Conservation (phyloP, 2,329 filamentous ascomycete genomes). For the Nothophaeocryptopus gaeumannii region DNA sequence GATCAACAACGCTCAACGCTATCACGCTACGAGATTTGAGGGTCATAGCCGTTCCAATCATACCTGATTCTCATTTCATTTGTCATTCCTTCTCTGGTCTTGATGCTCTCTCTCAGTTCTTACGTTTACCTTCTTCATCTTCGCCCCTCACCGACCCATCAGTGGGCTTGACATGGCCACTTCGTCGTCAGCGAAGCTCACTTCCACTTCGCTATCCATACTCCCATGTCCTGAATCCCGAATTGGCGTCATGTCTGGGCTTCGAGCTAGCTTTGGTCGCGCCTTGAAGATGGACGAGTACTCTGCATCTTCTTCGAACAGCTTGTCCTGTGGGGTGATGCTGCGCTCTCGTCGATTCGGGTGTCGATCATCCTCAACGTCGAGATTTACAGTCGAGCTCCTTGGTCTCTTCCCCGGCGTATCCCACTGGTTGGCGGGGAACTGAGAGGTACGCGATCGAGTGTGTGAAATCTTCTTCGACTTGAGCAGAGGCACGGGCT, state of each 20-base stretch:
- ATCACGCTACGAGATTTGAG: too few relatives aligned
- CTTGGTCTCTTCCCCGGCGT: constrained; percentile 44
- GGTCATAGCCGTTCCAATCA: too few relatives aligned
- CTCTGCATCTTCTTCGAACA: constrained; percentile 70
- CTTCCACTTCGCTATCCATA: constrained; percentile 2
- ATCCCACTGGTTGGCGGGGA: constrained; percentile 57
- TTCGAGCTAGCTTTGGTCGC: constrained; percentile 73
- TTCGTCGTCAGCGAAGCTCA: constrained; percentile 7
- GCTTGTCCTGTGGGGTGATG: constrained; percentile 61
- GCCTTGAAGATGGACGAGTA: constrained; percentile 83
- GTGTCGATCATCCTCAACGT: constrained; percentile 1
- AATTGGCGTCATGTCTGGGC: constrained; percentile 49
- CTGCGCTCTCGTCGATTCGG: constrained; percentile 25
- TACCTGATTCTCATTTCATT: too few relatives aligned
- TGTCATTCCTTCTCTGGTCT: too few relatives aligned
- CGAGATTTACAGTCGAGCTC: constrained; percentile 16
- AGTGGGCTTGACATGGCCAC: constrained; percentile 11
- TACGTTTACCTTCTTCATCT: neutral
- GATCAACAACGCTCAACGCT: too few relatives aligned
- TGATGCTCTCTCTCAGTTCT: too few relatives aligned
- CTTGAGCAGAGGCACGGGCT: constrained; percentile 22
- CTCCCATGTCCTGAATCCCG: constrained; percentile 9
- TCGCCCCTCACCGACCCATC: constrained; percentile 8
- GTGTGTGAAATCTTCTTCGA: constrained; percentile 32
- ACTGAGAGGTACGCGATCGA: constrained; percentile 37